Percentiles rank a stretch among this genome's conserved stretches.
phyloP scores from a whole-genome alignment of 1,284 basidiomycete species.

The Phenoliferia sp. region DNA sequence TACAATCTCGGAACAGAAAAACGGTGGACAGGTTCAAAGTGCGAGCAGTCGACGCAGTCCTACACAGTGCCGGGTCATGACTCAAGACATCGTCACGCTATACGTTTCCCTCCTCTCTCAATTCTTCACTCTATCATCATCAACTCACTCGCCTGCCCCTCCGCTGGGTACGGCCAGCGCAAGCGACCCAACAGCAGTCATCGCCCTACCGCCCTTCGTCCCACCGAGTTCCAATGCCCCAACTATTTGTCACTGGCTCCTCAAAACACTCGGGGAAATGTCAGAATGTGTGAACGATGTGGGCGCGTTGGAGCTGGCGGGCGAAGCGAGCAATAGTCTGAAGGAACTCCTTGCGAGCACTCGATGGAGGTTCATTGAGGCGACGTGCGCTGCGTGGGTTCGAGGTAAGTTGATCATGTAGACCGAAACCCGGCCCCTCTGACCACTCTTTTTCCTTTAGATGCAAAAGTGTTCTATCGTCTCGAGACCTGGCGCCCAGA shows the following conservation, averaged over 20 bases:
- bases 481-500: conserved; percentile 81
- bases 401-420: conserved; percentile 63
- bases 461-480: conserved; percentile 75
- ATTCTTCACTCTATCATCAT: conserved; percentile 75
- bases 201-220: conserved; percentile 56
- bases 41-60: conserved; percentile 55
- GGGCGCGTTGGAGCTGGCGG: conserved; percentile 70
- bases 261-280: conserved; percentile 74
- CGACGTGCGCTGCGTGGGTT: conserved; percentile 73
- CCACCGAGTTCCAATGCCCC: conserved; percentile 73
- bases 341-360: conserved; percentile 72
- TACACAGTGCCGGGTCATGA: conserved; percentile 82
- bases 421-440: no score
- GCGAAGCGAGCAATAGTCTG: conserved; percentile 63
- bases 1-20: conserved; percentile 31
- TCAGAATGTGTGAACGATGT: conserved; percentile 81
- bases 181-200: conserved; percentile 17
- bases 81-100: conserved; percentile 78
- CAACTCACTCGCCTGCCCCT: conserved; percentile 50
- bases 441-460: no score
- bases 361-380: conserved; percentile 82
- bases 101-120: conserved; percentile 82
- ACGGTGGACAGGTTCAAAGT: conserved; percentile 36
- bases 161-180: neutral
- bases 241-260: conserved; percentile 74